Evolutionary conservation across 768 basidiomycete genomes (phyloP), one percentile per base, ranked within the genome.

Genomic region (Xerocomellus intermedius): DNA sequence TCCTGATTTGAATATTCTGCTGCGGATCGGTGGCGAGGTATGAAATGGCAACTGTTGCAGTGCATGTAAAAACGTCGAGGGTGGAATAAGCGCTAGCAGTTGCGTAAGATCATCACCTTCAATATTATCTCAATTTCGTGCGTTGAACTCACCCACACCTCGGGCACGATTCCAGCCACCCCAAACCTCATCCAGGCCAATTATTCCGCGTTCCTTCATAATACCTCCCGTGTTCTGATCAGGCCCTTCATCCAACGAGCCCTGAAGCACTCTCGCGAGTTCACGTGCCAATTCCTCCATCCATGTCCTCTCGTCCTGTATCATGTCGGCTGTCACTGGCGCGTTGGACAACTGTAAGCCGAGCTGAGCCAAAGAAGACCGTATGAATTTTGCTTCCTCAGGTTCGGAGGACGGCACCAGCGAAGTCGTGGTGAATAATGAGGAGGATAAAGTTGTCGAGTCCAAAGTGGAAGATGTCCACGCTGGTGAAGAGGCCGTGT

Each of bases 151-250:
- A 92, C 94, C 88, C 50, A 96, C 88, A 46, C 94, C 94, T 60
- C 94, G 75, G 7, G 92, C 94, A 54, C 94, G 85, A 66, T 95
- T 96, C 94, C 94, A 97, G 2, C 89, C 85, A 26, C 91, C 91
- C 94, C 94, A 98, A 0, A 89, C 89, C 71, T 96, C 94, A 66
- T 98, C 94, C 26, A 97, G 72, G 0, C 87, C 91, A 37, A 97
- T 80, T 33, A 96, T 81, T 1, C 91, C 93, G 28, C 91, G 81
- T 3, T 80, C 77, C 52, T 79, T 78, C 90, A 95, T 91, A 64
- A 95, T 78, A 1, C 91, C 88, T 1, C 73, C 73, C 51, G 46
- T 54, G 49, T 48, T 60, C 43, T 46, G 59, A 12, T 55, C 60
- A 0, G 51, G 30, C 1, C 41, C 39, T 42, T 60, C 69, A 8